Percentiles rank a stretch among this genome's conserved stretches.
These are phyloP conservation scores for Pluteus cervinus DNA, from an alignment of 768 basidiomycete species.

Conservation along the genomic window DNA sequence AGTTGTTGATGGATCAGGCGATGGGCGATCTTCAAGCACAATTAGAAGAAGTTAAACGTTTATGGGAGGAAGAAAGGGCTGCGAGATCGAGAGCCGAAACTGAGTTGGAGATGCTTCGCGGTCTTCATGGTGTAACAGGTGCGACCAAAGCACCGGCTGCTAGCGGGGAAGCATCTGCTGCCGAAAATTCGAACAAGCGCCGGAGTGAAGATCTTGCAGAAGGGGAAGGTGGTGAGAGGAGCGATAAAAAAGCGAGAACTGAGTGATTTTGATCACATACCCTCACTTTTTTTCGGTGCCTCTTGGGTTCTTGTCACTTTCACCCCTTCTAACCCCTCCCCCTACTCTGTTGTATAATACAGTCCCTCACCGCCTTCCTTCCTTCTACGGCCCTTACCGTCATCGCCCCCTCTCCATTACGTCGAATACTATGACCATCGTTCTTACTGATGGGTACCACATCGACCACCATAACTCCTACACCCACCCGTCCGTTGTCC, in stretches of 20 bases:
- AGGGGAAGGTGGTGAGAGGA: constrained; percentile 20
- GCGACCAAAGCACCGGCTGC: constrained; percentile 4
- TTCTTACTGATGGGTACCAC: too few relatives aligned
- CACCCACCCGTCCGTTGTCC: too few relatives aligned
- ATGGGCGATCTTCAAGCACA: constrained; percentile 84
- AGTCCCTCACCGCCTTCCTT: too few relatives aligned
- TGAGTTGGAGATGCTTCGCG: constrained; percentile 56
- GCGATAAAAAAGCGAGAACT: constrained; percentile 35
- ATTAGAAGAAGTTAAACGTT: constrained; percentile 72
- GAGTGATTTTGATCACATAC: constrained; percentile 33
- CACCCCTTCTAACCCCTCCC: too few relatives aligned
- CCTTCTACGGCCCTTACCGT: too few relatives aligned
- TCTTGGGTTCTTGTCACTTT: too few relatives aligned
- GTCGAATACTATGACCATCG: too few relatives aligned
- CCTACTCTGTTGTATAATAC: too few relatives aligned
- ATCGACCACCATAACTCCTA: too few relatives aligned
- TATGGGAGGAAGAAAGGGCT: constrained; percentile 75
- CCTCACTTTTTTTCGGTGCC: too few relatives aligned
- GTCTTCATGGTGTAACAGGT: constrained; percentile 17
- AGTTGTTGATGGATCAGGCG: constrained; percentile 86
- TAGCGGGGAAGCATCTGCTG: not conserved
- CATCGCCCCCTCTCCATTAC: too few relatives aligned
- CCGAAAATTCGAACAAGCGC: constrained; percentile 20
- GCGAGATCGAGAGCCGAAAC: constrained; percentile 52
- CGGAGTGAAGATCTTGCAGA: constrained; percentile 31